Base-by-base conservation (phyloP, 352 stramenopile species). In the Halophytophthora batemanensis region DNA sequence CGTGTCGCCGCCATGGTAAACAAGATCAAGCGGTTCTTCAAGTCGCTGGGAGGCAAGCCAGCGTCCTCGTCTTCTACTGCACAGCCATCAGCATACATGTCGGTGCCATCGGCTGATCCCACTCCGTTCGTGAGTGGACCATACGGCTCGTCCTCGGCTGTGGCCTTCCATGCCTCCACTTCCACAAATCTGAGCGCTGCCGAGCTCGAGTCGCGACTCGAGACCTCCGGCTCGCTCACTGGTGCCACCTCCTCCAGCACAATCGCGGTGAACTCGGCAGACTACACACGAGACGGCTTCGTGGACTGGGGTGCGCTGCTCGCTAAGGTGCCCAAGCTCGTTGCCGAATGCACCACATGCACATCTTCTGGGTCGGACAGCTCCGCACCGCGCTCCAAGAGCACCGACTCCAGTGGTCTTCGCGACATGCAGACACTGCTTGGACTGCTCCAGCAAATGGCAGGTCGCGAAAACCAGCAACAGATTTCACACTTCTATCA, bases 401-500 rank as follows among this genome's bases (percentile, higher is more conserved):
- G 29, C 38, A 55, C 18, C 11, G 43, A 19, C 2, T 51, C n/a
- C 39, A 57, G 54, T 18, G 18, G 18, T n/a, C 15, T 43, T 1
- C 36, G 21, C 10, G 62, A 59, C 35, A 73, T 82, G 61, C 35
- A 29, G 14, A 39, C 53, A 17, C 56, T 83, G 23, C 53, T 75
- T 15, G 67, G 72, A 6, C 51, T 84, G 25, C 59, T 89, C 19
- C 64, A 67, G 42, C 79, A 84, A 62, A 85, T 87, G 74, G 74
- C 69, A 4, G 50, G 66, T 10, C 74, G 68, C 15, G 79, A 90
- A 18, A 71, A 68, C 28, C 76, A 87, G 48, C 48, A 59, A 4
- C 69, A 84, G 50, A 77, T 87, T 15, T 44, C 64, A 22, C 59
- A 67, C 14, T 90, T 73, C 59, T 90, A 90, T 46, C 64, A 50